A percentile compares a stretch with the other conserved stretches of the same genome.
Evolutionary conservation across 2,329 filamentous ascomycete genomes (phyloP).

Genomic region (Paecilomyces variotii): DNA sequence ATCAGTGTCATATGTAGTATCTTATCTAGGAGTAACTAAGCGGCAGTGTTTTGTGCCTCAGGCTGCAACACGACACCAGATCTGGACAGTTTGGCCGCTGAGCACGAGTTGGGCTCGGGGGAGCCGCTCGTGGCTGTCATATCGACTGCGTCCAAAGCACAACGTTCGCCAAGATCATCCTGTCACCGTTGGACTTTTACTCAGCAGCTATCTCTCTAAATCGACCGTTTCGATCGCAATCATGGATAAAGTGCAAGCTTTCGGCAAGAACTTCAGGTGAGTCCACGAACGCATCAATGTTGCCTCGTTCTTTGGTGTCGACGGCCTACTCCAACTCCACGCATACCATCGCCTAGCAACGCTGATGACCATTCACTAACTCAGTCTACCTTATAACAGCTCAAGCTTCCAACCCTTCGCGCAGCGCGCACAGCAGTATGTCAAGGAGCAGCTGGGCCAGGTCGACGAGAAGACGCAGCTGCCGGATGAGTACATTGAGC

Average conservation of each 20-base stretch:
- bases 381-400: constrained; percentile 44
- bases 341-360: constrained; percentile 23
- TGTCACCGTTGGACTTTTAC: background rate
- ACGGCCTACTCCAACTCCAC: background rate
- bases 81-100: background rate
- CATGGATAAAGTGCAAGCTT: constrained; percentile 64
- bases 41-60: background rate
- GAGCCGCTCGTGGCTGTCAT: background rate
- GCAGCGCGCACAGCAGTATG: constrained; percentile 89
- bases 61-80: background rate
- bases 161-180: background rate
- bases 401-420: constrained; percentile 86
- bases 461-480: constrained; percentile 97
- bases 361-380: constrained; percentile 13
- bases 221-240: background rate
- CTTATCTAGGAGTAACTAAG: background rate
- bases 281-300: constrained; percentile 10
- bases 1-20: background rate
- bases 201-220: background rate
- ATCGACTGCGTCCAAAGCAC: constrained; percentile 1
- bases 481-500: constrained; percentile 92
- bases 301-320: background rate
- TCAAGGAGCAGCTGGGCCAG: constrained; percentile 94
- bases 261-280: constrained; percentile 63
- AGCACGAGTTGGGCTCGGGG: background rate